Evolutionary conservation across 257 asterid genomes (phyloP).

Genomic region (Solanum etuberosum): DNA sequence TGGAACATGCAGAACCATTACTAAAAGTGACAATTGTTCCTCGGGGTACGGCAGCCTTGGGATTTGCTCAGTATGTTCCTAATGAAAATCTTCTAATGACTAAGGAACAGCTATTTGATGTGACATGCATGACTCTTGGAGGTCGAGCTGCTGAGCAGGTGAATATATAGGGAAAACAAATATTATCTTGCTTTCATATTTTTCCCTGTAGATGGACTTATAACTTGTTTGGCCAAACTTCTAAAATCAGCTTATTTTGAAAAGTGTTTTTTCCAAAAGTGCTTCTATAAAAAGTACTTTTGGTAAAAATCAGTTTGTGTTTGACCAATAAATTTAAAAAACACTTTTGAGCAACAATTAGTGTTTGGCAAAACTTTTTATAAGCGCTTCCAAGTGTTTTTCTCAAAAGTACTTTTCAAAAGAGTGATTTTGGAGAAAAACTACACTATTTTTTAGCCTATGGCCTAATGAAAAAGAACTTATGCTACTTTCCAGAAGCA

Average conservation of each 20-base stretch:
- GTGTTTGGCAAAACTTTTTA: not conserved
- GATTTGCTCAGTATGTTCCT: constrained; percentile 83
- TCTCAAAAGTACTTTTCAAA: not conserved
- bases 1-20: constrained; percentile 80
- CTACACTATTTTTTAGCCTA: not conserved
- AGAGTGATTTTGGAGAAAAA: not conserved
- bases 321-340: not conserved
- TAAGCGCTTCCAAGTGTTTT: not conserved
- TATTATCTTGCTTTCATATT: not conserved
- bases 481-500: not conserved
- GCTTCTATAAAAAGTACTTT: not conserved
- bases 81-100: constrained; percentile 77
- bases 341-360: not conserved
- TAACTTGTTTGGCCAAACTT: not conserved
- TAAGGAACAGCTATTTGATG: constrained; percentile 77
- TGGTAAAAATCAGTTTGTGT: not conserved
- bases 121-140: constrained; percentile 90
- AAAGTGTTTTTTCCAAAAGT: not conserved
- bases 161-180: not conserved
- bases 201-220: not conserved
- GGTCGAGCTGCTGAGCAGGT: constrained; percentile 99
- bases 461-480: not conserved
- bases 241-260: not conserved
- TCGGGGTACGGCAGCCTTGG: constrained; percentile 89
- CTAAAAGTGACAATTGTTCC: constrained; percentile 82